Conservation (phyloP, 805 yeast species). For the Candida michaelii region DNA sequence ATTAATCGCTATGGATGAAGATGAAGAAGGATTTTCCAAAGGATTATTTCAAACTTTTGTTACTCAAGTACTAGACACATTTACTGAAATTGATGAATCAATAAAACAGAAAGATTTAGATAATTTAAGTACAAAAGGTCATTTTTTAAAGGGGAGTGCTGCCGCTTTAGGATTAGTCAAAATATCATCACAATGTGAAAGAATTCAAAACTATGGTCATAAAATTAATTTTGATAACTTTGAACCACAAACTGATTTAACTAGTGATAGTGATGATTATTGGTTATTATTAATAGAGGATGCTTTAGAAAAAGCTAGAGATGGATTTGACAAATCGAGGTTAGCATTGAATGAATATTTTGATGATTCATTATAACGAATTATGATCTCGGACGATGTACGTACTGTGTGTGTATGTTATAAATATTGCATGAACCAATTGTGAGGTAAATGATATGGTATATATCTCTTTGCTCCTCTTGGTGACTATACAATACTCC, state of each 20-base stretch:
- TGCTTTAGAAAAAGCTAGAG: slow-evolving; percentile 53
- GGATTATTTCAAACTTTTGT: slow-evolving; percentile 79
- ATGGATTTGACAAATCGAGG: slow-evolving; percentile 51
- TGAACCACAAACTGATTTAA: slow-evolving; percentile 14
- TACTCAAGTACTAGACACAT: slow-evolving; percentile 84
- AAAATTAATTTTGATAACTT: slow-evolving; percentile 41
- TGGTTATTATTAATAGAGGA: slow-evolving; percentile 49
- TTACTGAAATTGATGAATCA: slow-evolving; percentile 65
- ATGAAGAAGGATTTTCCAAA: slow-evolving; percentile 85
- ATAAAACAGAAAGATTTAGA: slow-evolving; percentile 48
- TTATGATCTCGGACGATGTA: not conserved
- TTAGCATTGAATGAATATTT: slow-evolving; percentile 53
- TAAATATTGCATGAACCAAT: slow-evolving; percentile 2
- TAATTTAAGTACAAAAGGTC: slow-evolving; percentile 76
- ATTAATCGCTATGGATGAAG: slow-evolving; percentile 93
- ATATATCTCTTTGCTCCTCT: too few relatives aligned
- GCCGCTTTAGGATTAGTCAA: slow-evolving; percentile 86
- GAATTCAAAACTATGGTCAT: slow-evolving; percentile 87
- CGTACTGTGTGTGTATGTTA: slow-evolving; percentile 6
- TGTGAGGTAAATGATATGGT: too few relatives aligned
- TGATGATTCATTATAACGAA: slow-evolving; percentile 23
- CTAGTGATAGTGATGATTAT: slow-evolving; percentile 25
- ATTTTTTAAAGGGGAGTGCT: slow-evolving; percentile 91
- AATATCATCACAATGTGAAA: slow-evolving; percentile 85
- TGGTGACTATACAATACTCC: too few relatives aligned